These are phyloP conservation scores for Aspergillus sp. DNA, from an alignment of 2,329 filamentous ascomycete genomes.

Conservation along the genomic window DNA sequence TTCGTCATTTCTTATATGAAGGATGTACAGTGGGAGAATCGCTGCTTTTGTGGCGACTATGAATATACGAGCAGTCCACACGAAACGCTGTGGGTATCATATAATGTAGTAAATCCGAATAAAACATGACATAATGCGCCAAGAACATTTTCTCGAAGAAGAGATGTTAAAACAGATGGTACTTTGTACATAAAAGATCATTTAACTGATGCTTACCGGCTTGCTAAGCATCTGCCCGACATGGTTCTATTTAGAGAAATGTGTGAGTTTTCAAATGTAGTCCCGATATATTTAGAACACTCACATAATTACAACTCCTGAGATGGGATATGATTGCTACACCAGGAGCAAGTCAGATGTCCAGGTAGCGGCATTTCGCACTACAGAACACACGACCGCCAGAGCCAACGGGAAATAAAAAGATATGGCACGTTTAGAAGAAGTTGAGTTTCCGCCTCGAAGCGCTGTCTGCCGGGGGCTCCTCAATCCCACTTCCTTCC, in stretches of 20 bases:
- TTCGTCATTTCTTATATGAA: too few relatives aligned
- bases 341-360: background rate
- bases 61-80: background rate
- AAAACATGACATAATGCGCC: background rate
- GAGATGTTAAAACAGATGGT: too few relatives aligned
- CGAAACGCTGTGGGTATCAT: constrained; percentile 15
- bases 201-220: background rate
- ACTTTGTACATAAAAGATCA: too few relatives aligned
- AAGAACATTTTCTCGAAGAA: too few relatives aligned
- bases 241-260: background rate
- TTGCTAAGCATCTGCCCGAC: background rate
- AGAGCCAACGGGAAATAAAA: background rate
- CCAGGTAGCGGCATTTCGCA: background rate
- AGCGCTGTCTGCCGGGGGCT: constrained; percentile 14
- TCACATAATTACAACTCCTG: background rate
- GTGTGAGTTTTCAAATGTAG: background rate
- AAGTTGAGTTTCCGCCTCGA: constrained; percentile 30
- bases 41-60: background rate
- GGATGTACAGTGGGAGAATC: too few relatives aligned
- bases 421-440: constrained; percentile 19
- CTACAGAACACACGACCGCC: background rate
- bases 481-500: constrained; percentile 10
- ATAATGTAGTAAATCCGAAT: background rate
- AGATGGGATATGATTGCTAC: background rate
- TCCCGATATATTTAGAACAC: background rate